Evolutionary conservation across 345 rosid genomes (phyloP), one percentile per base, ranked within the genome.

Genomic region (Eucalyptus curtisii): DNA sequence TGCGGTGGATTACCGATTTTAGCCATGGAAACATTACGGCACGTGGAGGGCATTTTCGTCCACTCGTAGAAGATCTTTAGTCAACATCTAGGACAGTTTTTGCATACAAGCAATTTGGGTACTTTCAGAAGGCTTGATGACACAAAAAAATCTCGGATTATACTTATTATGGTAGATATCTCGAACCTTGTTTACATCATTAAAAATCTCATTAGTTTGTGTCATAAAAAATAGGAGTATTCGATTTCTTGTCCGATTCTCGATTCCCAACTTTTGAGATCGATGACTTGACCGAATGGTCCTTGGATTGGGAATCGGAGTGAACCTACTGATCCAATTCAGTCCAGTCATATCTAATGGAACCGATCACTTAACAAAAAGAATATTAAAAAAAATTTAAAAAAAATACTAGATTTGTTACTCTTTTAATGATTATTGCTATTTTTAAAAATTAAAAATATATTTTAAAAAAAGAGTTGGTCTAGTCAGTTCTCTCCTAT

Each of bases 291-390:
- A 19, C 4, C 24, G 1, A 1, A 19, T 0, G 2, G 0, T 19
- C 24, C 24, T 3, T 19, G 57, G 55, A 52, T 52, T 0, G 2
- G 0, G 4, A 19, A 52, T 19, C 1, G 0, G 0, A 52, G 0
- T 0, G 0, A 0, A 7, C 55, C 10, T 19, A 52, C 2, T 1
- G 0, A 0, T 17, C 2, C 4, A 0, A 50, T 17, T 9, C 2
- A 52, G 0, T 48, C 14, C 2, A 1, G 0, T 13, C 16, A 2
- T 13, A 13, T 49, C 16, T 0, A 49, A 0, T 19, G 2, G 0
- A 52, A 52, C 0, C 0, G 5, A 52, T 52, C 5, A 52, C 57
- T 52, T 52, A 52, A 52, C 10, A 52, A 52, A 52, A 52, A 20
- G 0, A 52, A 52, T 52, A 3, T 3, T 1, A 3, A 19, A 52